Conservation (phyloP, 164 flowering plant genomes). For the Sedum album region DNA sequence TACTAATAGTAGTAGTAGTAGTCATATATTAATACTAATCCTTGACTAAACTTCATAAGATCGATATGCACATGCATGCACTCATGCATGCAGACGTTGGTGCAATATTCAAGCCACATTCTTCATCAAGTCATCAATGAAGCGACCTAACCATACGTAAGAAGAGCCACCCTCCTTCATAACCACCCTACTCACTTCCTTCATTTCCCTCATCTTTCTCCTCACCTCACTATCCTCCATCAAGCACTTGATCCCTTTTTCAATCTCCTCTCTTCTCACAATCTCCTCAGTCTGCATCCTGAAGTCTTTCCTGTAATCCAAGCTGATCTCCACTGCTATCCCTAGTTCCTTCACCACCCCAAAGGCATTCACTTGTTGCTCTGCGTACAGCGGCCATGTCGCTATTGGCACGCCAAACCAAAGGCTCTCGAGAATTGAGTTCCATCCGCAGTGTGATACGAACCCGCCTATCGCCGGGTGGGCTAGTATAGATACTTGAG, state of each 20-base stretch:
- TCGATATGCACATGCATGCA: too few relatives aligned
- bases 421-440: too few relatives aligned
- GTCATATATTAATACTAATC: too few relatives aligned
- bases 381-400: too few relatives aligned
- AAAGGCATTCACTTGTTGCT: too few relatives aligned
- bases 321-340: constrained; percentile 18
- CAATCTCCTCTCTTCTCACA: constrained; percentile 29
- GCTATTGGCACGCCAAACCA: too few relatives aligned
- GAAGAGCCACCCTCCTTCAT: constrained; percentile 30
- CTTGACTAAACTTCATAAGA: too few relatives aligned
- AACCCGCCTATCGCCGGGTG: too few relatives aligned
- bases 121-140: background rate
- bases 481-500: too few relatives aligned
- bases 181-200: constrained; percentile 17
- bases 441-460: too few relatives aligned
- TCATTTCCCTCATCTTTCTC: constrained; percentile 23
- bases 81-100: background rate
- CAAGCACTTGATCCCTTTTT: constrained; percentile 22
- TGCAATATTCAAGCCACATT: background rate
- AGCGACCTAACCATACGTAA: constrained; percentile 7
- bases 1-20: too few relatives aligned
- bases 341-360: too few relatives aligned
- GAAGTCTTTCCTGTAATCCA: constrained; percentile 7
- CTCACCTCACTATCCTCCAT: constrained; percentile 27
- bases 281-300: background rate